These are phyloP conservation scores for Rubroboletus pulcherrimus DNA, from an alignment of 768 basidiomycete genomes.

Conservation along the genomic window DNA sequence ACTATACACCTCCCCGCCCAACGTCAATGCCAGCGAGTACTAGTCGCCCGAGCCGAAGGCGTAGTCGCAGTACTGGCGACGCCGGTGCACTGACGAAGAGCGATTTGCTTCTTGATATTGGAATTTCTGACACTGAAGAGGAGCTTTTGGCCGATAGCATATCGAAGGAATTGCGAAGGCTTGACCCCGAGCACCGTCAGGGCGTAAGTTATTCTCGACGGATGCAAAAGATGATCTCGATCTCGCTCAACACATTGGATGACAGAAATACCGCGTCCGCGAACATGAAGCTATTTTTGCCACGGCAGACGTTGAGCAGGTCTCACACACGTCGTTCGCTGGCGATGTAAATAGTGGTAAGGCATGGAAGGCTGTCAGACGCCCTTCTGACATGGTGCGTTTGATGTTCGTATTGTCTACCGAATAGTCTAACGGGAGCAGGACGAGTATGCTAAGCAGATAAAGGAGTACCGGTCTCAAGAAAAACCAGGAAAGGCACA, in stretches of 20 bases:
- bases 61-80: slow-evolving; percentile 80
- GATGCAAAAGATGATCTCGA: not conserved
- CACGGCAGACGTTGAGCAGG: slow-evolving; percentile 64
- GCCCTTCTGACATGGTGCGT: slow-evolving; percentile 92
- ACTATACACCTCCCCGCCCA: slow-evolving; percentile 32
- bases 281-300: slow-evolving; percentile 83
- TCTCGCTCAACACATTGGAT: slow-evolving; percentile 4
- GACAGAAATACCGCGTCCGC: slow-evolving; percentile 76
- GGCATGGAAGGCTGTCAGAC: slow-evolving; percentile 84
- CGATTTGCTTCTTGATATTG: slow-evolving; percentile 37
- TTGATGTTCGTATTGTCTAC: not conserved
- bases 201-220: slow-evolving; percentile 20
- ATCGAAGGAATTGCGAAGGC: slow-evolving; percentile 64
- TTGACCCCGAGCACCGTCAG: slow-evolving; percentile 35
- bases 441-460: slow-evolving; percentile 94
- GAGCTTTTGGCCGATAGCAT: slow-evolving; percentile 66
- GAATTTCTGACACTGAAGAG: slow-evolving; percentile 40
- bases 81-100: slow-evolving; percentile 43
- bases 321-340: slow-evolving; percentile 66
- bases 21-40: slow-evolving; percentile 20
- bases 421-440: slow-evolving; percentile 29
- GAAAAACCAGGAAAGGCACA: slow-evolving; percentile 76
- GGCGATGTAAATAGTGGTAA: slow-evolving; percentile 78
- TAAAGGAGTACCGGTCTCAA: slow-evolving; percentile 73
- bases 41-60: slow-evolving; percentile 54